Base-by-base conservation (phyloP, 306 rosid genomes). In the Leucaena leucocephala region DNA sequence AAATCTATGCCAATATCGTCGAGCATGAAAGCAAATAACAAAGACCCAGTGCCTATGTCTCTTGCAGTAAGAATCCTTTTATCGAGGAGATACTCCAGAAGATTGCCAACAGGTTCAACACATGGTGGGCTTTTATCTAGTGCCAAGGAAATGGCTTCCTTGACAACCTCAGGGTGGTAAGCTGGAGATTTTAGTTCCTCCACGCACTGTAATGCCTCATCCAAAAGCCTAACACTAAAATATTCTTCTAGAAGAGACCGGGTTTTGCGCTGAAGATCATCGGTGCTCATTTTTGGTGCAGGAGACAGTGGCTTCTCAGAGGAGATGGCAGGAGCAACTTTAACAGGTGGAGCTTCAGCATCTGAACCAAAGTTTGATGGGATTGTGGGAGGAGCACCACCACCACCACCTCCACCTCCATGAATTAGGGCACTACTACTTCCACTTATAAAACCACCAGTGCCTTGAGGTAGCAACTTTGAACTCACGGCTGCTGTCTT, bases 131-230 rank as follows among this genome's bases (percentile, higher is more conserved):
- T 90, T 81, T 87, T 89, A 79, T 93, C 99, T 17, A 96, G 92
- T 4, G 92, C 96, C 44, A 91, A 85, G 63, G 83, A 77, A 74
- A 96, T 85, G 38, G 98, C 88, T 82, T 96, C 98, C 87, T 93
- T 96, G 68, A 96, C 98, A 83, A 96, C 38, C 89, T 96, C 98
- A 4, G 92, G 90, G 80, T 93, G 79, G 82, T 86, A 90, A 66
- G 85, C 78, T 7, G 98, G 96, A 19, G 93, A 68, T 44, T 83
- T 87, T 5, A 96, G 89, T 77, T 96, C 99, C 87, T 93, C 98
- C 87, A 96, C 94, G n/a, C 97, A 91, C 82, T 80, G 92, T 63
- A 91, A 81, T 7, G 99, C 98, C 89, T 96, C 99, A 3, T 91
- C 97, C 86, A 96, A 83, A 35, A 91, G 75, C 82, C 83, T 67